These are phyloP conservation scores for Salvia rosmarinus DNA, from an alignment of 257 asterid species.

Conservation along the genomic window DNA sequence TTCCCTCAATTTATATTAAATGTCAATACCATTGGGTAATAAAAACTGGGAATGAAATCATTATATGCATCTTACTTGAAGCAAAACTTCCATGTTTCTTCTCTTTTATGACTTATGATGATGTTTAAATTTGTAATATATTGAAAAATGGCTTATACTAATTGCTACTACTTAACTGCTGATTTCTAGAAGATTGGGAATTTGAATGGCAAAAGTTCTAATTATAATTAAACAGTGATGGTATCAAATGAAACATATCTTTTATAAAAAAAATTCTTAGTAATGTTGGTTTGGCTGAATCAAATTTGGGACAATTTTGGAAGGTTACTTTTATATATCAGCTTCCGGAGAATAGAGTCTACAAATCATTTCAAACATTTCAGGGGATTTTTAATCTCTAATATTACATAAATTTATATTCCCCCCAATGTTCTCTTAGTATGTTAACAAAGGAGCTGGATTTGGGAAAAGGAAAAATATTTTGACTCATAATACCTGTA, in stretches of 20 bases:
- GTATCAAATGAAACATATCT: neutral
- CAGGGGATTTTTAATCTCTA: neutral
- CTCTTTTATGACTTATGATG: slow-evolving; percentile 13
- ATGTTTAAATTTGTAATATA: neutral
- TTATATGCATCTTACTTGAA: too few relatives aligned
- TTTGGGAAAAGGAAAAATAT: neutral
- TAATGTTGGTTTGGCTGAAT: neutral
- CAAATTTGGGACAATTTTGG: neutral
- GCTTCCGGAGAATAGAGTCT: neutral
- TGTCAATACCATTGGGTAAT: too few relatives aligned
- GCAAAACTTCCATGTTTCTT: too few relatives aligned
- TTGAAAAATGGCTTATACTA: neutral
- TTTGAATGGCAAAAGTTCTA: neutral
- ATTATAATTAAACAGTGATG: neutral
- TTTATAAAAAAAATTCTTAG: neutral
- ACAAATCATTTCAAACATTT: neutral
- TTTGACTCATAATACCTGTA: neutral
- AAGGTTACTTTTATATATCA: neutral
- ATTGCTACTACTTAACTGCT: slow-evolving; percentile 10
- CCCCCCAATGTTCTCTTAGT: neutral
- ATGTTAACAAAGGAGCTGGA: neutral
- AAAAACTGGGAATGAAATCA: too few relatives aligned
- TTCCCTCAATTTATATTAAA: too few relatives aligned
- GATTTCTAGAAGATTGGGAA: slow-evolving; percentile 25
- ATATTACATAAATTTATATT: neutral